phyloP scores from a whole-genome alignment of 2,329 filamentous ascomycete genomes.

The Aspergillus floridensis region DNA sequence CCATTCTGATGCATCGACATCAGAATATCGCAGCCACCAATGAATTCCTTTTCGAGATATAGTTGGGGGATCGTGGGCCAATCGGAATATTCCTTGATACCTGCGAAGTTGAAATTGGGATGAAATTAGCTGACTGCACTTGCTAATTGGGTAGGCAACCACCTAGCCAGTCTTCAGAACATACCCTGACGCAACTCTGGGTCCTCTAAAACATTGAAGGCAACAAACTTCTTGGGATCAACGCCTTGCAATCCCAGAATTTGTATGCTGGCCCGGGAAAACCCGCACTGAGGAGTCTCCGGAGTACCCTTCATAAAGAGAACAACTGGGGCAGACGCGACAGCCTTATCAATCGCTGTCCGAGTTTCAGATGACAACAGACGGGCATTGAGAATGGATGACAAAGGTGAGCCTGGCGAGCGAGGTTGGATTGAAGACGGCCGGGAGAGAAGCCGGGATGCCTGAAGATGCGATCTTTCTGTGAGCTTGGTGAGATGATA shows the following conservation, averaged over 20 bases:
- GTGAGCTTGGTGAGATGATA: conserved; percentile 10
- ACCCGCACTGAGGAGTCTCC: conserved; percentile 92
- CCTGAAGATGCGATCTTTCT: conserved; percentile 17
- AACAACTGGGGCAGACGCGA: conserved; percentile 84
- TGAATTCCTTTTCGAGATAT: conserved; percentile 91
- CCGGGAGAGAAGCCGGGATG: conserved; percentile 31
- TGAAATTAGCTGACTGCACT: conserved; percentile 3
- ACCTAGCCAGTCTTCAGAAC: conserved; percentile 20
- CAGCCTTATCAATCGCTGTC: conserved; percentile 84
- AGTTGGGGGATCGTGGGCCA: conserved; percentile 99
- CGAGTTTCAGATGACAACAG: conserved; percentile 77
- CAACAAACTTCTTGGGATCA: conserved; percentile 93
- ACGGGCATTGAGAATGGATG: conserved; percentile 46
- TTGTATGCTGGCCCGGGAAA: conserved; percentile 92
- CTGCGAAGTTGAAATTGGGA: conserved; percentile 45
- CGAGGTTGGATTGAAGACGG: conserved; percentile 24
- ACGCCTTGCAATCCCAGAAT: conserved; percentile 93
- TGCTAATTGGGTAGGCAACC: neutral
- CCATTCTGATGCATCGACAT: conserved; percentile 97
- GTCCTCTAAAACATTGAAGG: conserved; percentile 96
- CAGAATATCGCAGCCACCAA: conserved; percentile 96
- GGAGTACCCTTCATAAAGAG: conserved; percentile 99
- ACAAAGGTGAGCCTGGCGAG: conserved; percentile 37
- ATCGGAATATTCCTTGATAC: conserved; percentile 98
- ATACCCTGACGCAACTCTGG: conserved; percentile 76